Conservation (phyloP, 1,139 yeast genomes). For the Meyerozyma elateridarum region DNA sequence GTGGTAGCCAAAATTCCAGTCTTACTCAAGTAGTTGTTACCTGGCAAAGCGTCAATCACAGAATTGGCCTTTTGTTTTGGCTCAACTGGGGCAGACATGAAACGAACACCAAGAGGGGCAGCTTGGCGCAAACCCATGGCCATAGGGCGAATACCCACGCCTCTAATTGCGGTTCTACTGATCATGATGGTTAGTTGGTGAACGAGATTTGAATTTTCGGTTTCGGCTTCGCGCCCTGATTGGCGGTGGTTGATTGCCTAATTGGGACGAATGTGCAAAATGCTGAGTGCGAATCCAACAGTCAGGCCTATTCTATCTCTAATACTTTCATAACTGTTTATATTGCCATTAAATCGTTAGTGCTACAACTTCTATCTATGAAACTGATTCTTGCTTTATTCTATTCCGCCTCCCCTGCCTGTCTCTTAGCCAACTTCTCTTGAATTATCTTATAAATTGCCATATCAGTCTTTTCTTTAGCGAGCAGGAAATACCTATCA, state of each 20-base stretch:
- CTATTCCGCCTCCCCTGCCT: conserved; percentile 7
- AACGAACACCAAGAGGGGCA: conserved; percentile 49
- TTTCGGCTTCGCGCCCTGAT: conserved; percentile 27
- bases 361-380: too few relatives aligned
- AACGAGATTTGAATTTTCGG: conserved; percentile 13
- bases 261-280: conserved; percentile 20
- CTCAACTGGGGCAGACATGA: conserved; percentile 62
- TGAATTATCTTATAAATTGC: conserved; percentile 26
- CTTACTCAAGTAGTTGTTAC: conserved; percentile 81
- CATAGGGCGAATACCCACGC: conserved; percentile 41
- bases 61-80: conserved; percentile 91
- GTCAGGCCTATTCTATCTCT: conserved; percentile 5
- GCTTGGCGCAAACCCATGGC: conserved; percentile 31
- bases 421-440: conserved; percentile 19
- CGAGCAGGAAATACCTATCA: conserved; percentile 22
- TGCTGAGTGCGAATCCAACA: conserved; percentile 2
- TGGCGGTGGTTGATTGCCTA: conserved; percentile 36
- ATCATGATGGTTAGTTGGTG: conserved; percentile 26
- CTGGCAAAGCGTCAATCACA: conserved; percentile 89
- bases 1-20: conserved; percentile 94
- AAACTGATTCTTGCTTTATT: background rate
- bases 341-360: too few relatives aligned
- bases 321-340: background rate
- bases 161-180: conserved; percentile 45
- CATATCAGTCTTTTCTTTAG: conserved; percentile 24